These are phyloP conservation scores for Pythium biforme DNA, from an alignment of 352 stramenopile species.

Conservation along the genomic window DNA sequence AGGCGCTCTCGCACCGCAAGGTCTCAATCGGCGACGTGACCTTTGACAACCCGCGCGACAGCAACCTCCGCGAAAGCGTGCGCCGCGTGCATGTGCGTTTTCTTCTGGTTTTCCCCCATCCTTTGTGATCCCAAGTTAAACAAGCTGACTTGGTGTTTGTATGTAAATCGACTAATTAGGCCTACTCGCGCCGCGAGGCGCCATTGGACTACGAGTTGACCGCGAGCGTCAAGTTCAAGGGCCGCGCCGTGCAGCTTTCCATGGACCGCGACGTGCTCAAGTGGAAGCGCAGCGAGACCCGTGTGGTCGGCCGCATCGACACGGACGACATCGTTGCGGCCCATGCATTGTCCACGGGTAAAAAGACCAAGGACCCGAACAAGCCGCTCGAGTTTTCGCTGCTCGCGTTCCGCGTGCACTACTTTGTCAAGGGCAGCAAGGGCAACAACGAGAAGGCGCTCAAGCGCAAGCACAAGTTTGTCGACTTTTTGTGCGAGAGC, in stretches of 20 bases:
- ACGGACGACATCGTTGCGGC: constrained; percentile 81
- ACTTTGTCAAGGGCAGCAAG: constrained; percentile 64
- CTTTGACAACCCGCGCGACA: constrained; percentile 64
- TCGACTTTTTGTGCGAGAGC: constrained; percentile 52
- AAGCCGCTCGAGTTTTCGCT: constrained; percentile 12
- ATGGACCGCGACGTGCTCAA: constrained; percentile 62
- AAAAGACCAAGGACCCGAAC: constrained; percentile 23
- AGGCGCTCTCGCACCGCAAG: constrained; percentile 61
- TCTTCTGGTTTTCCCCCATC: background rate
- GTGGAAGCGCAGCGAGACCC: constrained; percentile 45
- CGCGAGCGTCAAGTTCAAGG: constrained; percentile 41
- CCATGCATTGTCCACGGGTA: constrained; percentile 26
- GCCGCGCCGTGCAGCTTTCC: constrained; percentile 53
- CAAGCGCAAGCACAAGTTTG: constrained; percentile 39
- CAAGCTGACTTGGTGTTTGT: no score
- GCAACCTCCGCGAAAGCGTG: constrained; percentile 70
- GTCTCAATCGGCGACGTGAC: constrained; percentile 74
- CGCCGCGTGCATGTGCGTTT: constrained; percentile 58
- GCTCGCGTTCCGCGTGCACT: constrained; percentile 63
- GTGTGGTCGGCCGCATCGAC: constrained; percentile 40
- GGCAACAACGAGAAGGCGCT: constrained; percentile 59
- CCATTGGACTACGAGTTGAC: constrained; percentile 66
- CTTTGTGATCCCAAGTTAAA: no score
- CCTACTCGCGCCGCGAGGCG: constrained; percentile 71
- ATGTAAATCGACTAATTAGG: no score